Percentiles rank a stretch among this genome's conserved stretches.
These are phyloP conservation scores for Helotiales sp. DNA, from an alignment of 2,329 filamentous ascomycete species.

Conservation along the genomic window DNA sequence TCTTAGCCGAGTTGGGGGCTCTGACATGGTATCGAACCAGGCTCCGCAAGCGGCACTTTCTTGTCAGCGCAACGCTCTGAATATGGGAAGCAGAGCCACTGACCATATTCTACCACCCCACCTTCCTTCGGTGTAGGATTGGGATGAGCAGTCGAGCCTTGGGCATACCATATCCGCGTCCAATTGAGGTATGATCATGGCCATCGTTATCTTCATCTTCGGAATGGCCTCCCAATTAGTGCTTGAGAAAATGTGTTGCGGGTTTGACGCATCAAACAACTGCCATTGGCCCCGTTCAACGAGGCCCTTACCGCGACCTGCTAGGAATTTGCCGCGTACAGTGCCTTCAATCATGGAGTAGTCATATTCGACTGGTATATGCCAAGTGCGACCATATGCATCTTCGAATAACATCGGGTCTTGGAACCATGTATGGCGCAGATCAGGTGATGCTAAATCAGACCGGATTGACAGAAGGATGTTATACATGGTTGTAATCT, in stretches of 20 bases:
- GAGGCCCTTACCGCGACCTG: conserved; percentile 2
- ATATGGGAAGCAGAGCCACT: too few relatives aligned
- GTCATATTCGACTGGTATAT: background rate
- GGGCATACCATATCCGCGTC: background rate
- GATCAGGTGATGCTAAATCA: background rate
- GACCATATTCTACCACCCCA: background rate
- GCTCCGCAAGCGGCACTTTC: too few relatives aligned
- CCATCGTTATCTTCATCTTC: conserved; percentile 11
- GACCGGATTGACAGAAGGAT: background rate
- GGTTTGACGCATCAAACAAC: conserved; percentile 1
- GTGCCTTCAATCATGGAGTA: conserved; percentile 7
- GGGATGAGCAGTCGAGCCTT: background rate
- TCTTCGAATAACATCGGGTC: conserved; percentile 9
- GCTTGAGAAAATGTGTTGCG: background rate
- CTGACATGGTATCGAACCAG: too few relatives aligned
- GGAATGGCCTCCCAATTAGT: conserved; percentile 10
- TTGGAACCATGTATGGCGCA: conserved; percentile 8
- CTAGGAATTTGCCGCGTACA: conserved; percentile 2
- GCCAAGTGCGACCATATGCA: conserved; percentile 1
- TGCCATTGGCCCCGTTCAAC: conserved; percentile 8
- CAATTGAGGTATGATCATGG: conserved; percentile 7
- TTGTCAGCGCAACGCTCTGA: too few relatives aligned
- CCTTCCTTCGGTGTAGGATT: background rate
- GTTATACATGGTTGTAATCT: background rate
- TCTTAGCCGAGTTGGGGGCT: too few relatives aligned